Evolutionary conservation across 176 grass and related monocot species (phyloP).

Genomic region (Triticum turgidum): DNA sequence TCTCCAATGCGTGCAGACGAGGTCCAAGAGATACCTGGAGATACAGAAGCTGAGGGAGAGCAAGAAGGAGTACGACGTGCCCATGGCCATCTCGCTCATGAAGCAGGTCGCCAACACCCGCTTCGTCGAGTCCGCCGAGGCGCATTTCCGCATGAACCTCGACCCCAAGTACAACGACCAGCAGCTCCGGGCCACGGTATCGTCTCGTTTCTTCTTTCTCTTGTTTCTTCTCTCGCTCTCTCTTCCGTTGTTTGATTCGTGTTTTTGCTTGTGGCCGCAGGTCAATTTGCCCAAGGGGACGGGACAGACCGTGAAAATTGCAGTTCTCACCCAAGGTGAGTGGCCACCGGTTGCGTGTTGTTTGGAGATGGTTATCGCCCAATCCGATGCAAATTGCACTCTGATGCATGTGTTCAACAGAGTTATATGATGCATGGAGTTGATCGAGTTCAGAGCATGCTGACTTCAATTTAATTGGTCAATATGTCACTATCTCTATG

Average conservation of each 20-base stretch:
- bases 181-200: conserved; percentile 94
- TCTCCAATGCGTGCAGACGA: conserved; percentile 45
- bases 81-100: conserved; percentile 64
- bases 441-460: not conserved
- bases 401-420: not conserved
- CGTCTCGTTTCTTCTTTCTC: not conserved
- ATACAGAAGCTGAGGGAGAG: conserved; percentile 94
- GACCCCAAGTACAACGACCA: conserved; percentile 99
- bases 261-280: conserved; percentile 32
- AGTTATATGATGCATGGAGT: not conserved
- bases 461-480: not conserved
- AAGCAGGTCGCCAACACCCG: conserved; percentile 60
- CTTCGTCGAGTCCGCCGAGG: conserved; percentile 82
- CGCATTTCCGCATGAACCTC: conserved; percentile 95
- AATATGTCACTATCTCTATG: not conserved
- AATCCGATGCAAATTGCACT: not conserved
- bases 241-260: conserved; percentile 6
- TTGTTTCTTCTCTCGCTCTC: not conserved
- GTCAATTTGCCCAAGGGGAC: conserved; percentile 98
- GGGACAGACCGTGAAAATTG: conserved; percentile 82
- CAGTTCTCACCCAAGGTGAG: conserved; percentile 89
- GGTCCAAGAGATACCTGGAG: conserved; percentile 96
- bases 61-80: conserved; percentile 90
- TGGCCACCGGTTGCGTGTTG: not conserved
- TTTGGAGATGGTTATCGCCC: not conserved